phyloP scores from a whole-genome alignment of 768 basidiomycete genomes.

The Amylocystis lapponica region DNA sequence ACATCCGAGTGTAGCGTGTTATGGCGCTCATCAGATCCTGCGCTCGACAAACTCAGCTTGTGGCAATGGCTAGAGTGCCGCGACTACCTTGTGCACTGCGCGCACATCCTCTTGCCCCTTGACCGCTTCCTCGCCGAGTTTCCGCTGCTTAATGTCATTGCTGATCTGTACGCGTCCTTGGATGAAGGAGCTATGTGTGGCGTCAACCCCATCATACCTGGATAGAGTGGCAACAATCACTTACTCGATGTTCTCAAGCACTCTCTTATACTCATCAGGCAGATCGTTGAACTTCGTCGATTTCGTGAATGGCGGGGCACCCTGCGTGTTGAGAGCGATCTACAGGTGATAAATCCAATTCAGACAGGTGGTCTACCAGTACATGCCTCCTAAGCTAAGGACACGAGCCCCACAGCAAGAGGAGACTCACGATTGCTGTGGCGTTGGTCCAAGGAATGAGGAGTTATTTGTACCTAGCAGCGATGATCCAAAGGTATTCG shows the following conservation, averaged over 20 bases:
- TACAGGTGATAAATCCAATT: background rate
- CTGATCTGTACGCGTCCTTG: constrained; percentile 74
- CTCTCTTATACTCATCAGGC: constrained; percentile 59
- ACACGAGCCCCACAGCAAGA: background rate
- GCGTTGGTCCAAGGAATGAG: constrained; percentile 14
- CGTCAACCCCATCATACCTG: background rate
- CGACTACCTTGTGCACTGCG: constrained; percentile 55
- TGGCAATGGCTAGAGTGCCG: background rate
- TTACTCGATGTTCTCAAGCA: constrained; percentile 69
- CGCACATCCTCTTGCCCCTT: constrained; percentile 70
- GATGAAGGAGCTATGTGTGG: constrained; percentile 10
- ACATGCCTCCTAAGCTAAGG: background rate
- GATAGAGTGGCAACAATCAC: constrained; percentile 21
- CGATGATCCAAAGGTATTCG: constrained; percentile 5
- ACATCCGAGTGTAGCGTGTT: constrained; percentile 63
- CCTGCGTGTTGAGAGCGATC: constrained; percentile 5
- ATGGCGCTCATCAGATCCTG: constrained; percentile 64
- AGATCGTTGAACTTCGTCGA: constrained; percentile 81
- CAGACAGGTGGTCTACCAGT: background rate
- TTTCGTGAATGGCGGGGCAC: constrained; percentile 39
- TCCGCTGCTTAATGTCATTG: constrained; percentile 71
- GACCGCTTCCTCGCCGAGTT: constrained; percentile 67
- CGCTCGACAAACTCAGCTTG: background rate
- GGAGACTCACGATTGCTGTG: constrained; percentile 17
- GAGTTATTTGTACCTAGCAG: constrained; percentile 1